Evolutionary conservation across 805 yeast species (phyloP).

Genomic region (Saccharomycopsis schoenii): DNA sequence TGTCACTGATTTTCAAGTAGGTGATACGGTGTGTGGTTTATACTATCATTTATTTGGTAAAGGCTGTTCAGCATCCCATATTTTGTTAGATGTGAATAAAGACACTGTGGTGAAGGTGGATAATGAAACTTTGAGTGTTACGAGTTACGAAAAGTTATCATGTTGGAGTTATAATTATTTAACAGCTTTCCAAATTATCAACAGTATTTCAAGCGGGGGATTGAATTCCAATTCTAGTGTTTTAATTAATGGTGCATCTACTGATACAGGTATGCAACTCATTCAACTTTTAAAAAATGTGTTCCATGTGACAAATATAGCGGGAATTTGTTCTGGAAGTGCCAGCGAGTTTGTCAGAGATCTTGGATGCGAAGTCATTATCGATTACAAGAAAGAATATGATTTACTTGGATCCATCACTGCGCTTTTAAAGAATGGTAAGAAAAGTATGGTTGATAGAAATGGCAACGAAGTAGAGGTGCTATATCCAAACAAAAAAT

Average conservation of each 20-base stretch:
- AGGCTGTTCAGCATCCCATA: slow-evolving; percentile 51
- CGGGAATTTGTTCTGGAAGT: slow-evolving; percentile 46
- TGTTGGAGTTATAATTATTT: slow-evolving; percentile 54
- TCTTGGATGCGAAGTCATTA: slow-evolving; percentile 42
- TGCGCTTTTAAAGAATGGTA: slow-evolving; percentile 24
- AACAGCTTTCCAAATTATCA: slow-evolving; percentile 45
- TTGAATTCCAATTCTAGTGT: slow-evolving; percentile 38
- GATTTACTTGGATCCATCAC: slow-evolving; percentile 21
- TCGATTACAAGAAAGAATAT: slow-evolving; percentile 36
- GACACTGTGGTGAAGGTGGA: slow-evolving; percentile 44
- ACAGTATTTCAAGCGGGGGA: slow-evolving; percentile 22
- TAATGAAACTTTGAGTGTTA: slow-evolving; percentile 27
- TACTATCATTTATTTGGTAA: slow-evolving; percentile 41
- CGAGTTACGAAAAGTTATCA: slow-evolving; percentile 42
- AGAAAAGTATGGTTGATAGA: slow-evolving; percentile 17
- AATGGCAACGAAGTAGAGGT: slow-evolving; percentile 21
- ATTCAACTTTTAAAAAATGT: slow-evolving; percentile 48
- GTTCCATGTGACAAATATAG: slow-evolving; percentile 44
- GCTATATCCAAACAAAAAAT: slow-evolving; percentile 34
- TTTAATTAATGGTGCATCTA: slow-evolving; percentile 66
- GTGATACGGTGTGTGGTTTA: slow-evolving; percentile 59
- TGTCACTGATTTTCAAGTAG: slow-evolving; percentile 28
- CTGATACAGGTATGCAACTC: slow-evolving; percentile 59
- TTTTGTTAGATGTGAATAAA: slow-evolving; percentile 41
- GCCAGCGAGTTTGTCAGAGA: slow-evolving; percentile 35